These are phyloP conservation scores for Hypholoma sublateritium DNA, from an alignment of 768 basidiomycete genomes.

Conservation along the genomic window DNA sequence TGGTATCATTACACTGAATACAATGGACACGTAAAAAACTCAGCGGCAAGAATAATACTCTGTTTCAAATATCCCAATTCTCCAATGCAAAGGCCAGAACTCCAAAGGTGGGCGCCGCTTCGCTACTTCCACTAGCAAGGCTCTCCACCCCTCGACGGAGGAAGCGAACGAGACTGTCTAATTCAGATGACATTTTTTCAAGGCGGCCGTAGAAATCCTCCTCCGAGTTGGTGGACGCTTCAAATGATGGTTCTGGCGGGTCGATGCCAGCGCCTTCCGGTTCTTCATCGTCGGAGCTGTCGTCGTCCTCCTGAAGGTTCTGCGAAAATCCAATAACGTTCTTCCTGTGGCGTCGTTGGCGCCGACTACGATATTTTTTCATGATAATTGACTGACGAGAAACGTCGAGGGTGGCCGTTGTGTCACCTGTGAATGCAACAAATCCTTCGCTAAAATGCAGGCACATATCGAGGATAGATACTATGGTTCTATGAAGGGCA, in stretches of 20 bases:
- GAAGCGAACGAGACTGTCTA: slow-evolving; percentile 72
- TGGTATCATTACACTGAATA: no score
- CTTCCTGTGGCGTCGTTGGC: slow-evolving; percentile 50
- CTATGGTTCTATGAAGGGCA: slow-evolving; percentile 61
- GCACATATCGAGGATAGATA: slow-evolving; percentile 73
- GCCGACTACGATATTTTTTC: slow-evolving; percentile 62
- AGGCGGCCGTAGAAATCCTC: slow-evolving; percentile 51
- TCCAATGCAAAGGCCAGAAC: slow-evolving; percentile 76
- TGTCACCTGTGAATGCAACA: slow-evolving; percentile 57
- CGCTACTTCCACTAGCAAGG: slow-evolving; percentile 59
- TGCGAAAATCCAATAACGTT: slow-evolving; percentile 66
- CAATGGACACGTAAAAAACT: no score
- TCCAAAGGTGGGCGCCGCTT: slow-evolving; percentile 63
- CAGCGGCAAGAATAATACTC: no score
- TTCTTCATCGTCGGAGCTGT: slow-evolving; percentile 49
- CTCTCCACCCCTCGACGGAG: slow-evolving; percentile 68
- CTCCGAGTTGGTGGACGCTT: slow-evolving; percentile 21
- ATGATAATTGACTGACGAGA: slow-evolving; percentile 51
- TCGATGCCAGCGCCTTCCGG: slow-evolving; percentile 18
- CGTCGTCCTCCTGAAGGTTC: slow-evolving; percentile 30
- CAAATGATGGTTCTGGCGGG: slow-evolving; percentile 18
- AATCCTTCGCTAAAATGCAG: slow-evolving; percentile 70
- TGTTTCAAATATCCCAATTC: slow-evolving; percentile 66
- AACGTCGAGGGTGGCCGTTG: slow-evolving; percentile 57
- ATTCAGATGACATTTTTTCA: slow-evolving; percentile 65